Base-by-base conservation (phyloP, 768 basidiomycete species). In the Hemileccinum impolitum region DNA sequence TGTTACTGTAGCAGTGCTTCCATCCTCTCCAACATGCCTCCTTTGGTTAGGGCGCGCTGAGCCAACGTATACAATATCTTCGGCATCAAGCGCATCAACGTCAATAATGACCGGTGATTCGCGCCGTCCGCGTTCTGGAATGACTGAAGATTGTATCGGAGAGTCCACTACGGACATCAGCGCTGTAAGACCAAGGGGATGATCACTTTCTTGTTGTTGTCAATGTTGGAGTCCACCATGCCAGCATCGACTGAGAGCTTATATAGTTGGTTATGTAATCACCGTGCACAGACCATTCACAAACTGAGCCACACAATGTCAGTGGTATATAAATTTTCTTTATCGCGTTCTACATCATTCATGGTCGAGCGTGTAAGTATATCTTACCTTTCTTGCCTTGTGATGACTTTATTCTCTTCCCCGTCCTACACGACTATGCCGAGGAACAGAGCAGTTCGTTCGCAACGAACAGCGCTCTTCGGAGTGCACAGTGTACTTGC, bases 381-480 rank as follows among this genome's bases (percentile, higher is more conserved):
- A 23, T 0, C 12, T 12, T 32, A 1, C 17, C 25, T 40, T 37
- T 37, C 38, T 52, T 31, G 53, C 36, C 53, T 44, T 48, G 15
- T 51, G 84, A 87, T 87, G 85, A 84, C 79, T 75, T 76, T 75
- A 79, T 88, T 88, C 87, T 88, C 85, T 89, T 88, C 86, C 86
- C 86, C 86, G 85, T 84, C 86, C 71, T 88, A 88, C 64, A 84
- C 86, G 87, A 88, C 87, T 79, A 83, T 89, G 87, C 75, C 81
- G 86, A 87, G 85, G 66, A 74, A 79, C 68, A 87, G 85, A 85
- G 84, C 60, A 63, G 81, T 84, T 75, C 77, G 81, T 86, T 85
- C 81, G 81, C 82, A 83, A 82, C 83, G 74, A 74, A 82, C 78
- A 71, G 80, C 77, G 75, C 70, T 73, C 70, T 78, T 50, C 69